Evolutionary conservation across 192 early-diverging fungal genomes (phyloP), one percentile per base, ranked within the genome.

Genomic region (Backusella mclennaniae): DNA sequence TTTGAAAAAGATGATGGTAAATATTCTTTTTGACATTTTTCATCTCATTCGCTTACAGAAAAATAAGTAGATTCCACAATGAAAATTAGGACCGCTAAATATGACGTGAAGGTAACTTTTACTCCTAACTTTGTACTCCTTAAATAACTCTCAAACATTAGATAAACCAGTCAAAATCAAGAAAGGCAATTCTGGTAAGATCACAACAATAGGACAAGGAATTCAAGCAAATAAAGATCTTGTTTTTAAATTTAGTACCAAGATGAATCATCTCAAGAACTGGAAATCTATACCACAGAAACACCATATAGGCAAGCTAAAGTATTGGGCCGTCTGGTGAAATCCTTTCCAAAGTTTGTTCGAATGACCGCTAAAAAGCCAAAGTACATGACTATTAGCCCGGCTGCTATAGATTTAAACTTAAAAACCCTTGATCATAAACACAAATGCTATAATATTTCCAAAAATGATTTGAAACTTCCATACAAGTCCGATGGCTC

Each of bases 401-500:
- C 56, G 26, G 42, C 42, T 4, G 42, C 42, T 44, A 29, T 29
- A 63, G 23, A 12, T 21, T 63, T 63, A 63, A 29, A 63, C 12
- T 29, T 63, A 29, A 63, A 63, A 63, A 31, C 23, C 11, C 56
- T 63, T 63, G 56, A n/a, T 11, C 26, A 63, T 63, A 63, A 63
- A 29, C 56, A 63, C 56, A 63, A 63, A 63, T 63, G 56, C 12
- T 63, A 63, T 63, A 63, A 63, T 31, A 63, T 63, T 63, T 63
- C 21, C 2, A 26, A 63, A 63, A 63, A 9, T 63, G 56, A 63
- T 23, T 1, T 63, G 21, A 63, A 63, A 29, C 7, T 29, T 63
- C 0, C 23, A 63, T 63, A 23, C 23, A 63, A 63, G 21, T 23
- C 21, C 11, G 56, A 29, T 29, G 23, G 29, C 26, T 63, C 56